Evolutionary conservation across 2,329 filamentous ascomycete genomes (phyloP).

Genomic region (Exophiala spinifera): DNA sequence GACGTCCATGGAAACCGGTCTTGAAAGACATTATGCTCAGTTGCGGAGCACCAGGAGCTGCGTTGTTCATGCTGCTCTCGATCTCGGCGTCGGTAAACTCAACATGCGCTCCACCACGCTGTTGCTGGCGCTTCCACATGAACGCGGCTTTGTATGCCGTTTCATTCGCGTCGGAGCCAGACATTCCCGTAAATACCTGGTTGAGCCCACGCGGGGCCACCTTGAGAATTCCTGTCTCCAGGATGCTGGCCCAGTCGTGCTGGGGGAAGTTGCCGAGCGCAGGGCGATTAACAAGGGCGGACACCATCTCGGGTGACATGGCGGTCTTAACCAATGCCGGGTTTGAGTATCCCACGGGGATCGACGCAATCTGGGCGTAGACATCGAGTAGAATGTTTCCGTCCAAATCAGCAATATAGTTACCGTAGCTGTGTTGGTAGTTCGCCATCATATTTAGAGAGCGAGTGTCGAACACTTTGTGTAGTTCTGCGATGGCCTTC

Average conservation of each 20-base stretch:
- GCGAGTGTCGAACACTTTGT: slow-evolving; percentile 79
- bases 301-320: slow-evolving; percentile 73
- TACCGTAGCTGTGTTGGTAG: slow-evolving; percentile 71
- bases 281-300: slow-evolving; percentile 79
- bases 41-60: slow-evolving; percentile 71
- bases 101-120: slow-evolving; percentile 72
- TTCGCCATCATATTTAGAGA: slow-evolving; percentile 80
- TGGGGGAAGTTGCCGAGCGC: slow-evolving; percentile 73
- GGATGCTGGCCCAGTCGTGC: slow-evolving; percentile 74
- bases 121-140: slow-evolving; percentile 80
- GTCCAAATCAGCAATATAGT: slow-evolving; percentile 62
- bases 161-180: slow-evolving; percentile 90
- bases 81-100: slow-evolving; percentile 80
- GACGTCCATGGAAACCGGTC: slow-evolving; percentile 82
- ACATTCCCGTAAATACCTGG: slow-evolving; percentile 87
- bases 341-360: slow-evolving; percentile 92
- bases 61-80: slow-evolving; percentile 72
- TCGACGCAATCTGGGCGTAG: slow-evolving; percentile 83
- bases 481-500: slow-evolving; percentile 65
- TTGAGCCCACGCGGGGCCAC: slow-evolving; percentile 78
- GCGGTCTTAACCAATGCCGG: slow-evolving; percentile 68
- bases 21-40: slow-evolving; percentile 88
- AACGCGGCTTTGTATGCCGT: slow-evolving; percentile 93
- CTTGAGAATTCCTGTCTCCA: slow-evolving; percentile 75
- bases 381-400: slow-evolving; percentile 53